phyloP scores from a whole-genome alignment of 768 basidiomycete genomes.

The Porpolomopsis calyptriformis region DNA sequence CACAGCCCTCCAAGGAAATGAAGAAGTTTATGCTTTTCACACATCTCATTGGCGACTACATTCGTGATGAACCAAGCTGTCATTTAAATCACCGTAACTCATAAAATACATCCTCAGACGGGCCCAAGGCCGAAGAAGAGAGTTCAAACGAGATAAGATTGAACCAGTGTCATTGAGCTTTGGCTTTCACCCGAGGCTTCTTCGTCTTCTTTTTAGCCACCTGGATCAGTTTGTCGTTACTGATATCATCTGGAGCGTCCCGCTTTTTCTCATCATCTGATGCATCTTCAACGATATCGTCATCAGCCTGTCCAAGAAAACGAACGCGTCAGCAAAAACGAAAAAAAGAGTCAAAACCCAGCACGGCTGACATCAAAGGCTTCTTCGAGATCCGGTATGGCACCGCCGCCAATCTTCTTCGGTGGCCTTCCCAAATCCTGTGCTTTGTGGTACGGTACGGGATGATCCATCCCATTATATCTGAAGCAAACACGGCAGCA shows the following conservation, averaged over 20 bases:
- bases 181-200: constrained; percentile 12
- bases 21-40: no score
- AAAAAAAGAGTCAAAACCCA: neutral
- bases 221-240: constrained; percentile 29
- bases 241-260: constrained; percentile 20
- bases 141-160: no score
- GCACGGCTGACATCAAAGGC: constrained; percentile 61
- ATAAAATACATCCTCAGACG: no score
- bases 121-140: no score
- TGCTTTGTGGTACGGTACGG: constrained; percentile 90
- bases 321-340: neutral
- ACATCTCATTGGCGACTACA: no score
- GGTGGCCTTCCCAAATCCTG: constrained; percentile 65
- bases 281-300: constrained; percentile 36
- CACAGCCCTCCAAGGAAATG: no score
- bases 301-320: constrained; percentile 21
- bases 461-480: constrained; percentile 85
- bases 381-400: constrained; percentile 86
- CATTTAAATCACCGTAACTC: no score
- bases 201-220: constrained; percentile 30
- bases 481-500: constrained; percentile 27
- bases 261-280: constrained; percentile 39
- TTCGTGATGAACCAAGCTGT: no score
- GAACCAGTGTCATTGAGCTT: no score
- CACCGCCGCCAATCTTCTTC: constrained; percentile 68